Conservation (phyloP, 768 basidiomycete species). For the Lanmaoa rubissima region DNA sequence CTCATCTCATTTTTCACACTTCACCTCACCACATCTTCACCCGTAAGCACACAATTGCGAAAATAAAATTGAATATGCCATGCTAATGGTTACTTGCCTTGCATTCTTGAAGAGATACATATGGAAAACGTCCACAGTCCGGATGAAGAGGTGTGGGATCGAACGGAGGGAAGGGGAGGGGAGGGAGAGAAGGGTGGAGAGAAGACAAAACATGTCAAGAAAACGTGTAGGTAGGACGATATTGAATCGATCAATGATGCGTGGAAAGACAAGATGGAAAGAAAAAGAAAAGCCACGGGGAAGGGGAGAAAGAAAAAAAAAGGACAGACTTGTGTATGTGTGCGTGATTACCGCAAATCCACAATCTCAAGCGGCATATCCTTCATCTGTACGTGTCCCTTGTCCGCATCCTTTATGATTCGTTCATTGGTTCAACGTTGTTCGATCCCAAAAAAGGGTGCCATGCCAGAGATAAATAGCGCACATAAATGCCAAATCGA, state of each 20-base stretch:
- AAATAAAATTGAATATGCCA: background rate
- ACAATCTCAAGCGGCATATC: slow-evolving; percentile 76
- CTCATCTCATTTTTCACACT: background rate
- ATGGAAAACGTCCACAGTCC: slow-evolving; percentile 1
- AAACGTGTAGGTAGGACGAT: background rate
- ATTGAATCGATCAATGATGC: background rate
- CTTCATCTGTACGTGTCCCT: slow-evolving; percentile 79
- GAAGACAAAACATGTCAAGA: background rate
- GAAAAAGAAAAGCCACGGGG: background rate
- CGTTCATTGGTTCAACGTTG: background rate
- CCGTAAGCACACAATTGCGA: background rate
- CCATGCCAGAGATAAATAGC: background rate
- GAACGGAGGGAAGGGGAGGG: background rate
- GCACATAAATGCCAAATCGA: background rate
- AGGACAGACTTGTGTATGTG: background rate
- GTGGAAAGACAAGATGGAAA: background rate
- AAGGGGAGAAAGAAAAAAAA: too few species aligned
- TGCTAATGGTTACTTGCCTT: slow-evolving; percentile 2
- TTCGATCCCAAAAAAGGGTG: background rate
- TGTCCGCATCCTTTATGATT: slow-evolving; percentile 67
- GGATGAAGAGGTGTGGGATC: background rate
- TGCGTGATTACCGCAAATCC: slow-evolving; percentile 54
- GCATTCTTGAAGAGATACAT: slow-evolving; percentile 9
- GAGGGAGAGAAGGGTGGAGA: too few species aligned
- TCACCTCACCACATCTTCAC: background rate